These are phyloP conservation scores for Talaromyces wortmannii DNA, from an alignment of 495 filamentous ascomycete species.

Conservation along the genomic window DNA sequence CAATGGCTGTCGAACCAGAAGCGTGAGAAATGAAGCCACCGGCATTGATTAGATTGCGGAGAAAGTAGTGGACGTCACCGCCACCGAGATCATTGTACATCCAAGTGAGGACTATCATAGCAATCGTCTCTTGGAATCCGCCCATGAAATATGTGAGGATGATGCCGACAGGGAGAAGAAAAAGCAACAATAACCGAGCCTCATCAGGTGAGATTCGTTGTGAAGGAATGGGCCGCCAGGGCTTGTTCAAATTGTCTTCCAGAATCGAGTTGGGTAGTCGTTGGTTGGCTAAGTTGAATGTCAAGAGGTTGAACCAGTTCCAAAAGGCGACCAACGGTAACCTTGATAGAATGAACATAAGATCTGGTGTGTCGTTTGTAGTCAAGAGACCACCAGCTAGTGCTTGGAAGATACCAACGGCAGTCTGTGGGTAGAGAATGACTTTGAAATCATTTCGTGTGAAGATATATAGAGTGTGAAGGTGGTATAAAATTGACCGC, in stretches of 20 bases:
- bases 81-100: slow-evolving; percentile 50
- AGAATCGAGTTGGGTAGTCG: slow-evolving; percentile 32
- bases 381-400: background rate
- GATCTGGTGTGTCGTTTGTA: background rate
- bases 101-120: slow-evolving; percentile 34
- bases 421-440: slow-evolving; percentile 1
- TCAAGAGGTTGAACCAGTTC: slow-evolving; percentile 26
- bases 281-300: slow-evolving; percentile 44
- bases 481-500: too few species aligned
- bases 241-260: slow-evolving; percentile 53
- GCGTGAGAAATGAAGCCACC: slow-evolving; percentile 27
- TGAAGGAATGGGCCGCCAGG: slow-evolving; percentile 47
- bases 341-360: background rate
- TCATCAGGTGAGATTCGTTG: slow-evolving; percentile 27
- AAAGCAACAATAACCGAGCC: slow-evolving; percentile 26
- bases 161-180: slow-evolving; percentile 24
- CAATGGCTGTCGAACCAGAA: slow-evolving; percentile 18
- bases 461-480: background rate
- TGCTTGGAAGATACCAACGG: background rate
- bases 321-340: slow-evolving; percentile 6
- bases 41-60: slow-evolving; percentile 40
- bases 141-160: slow-evolving; percentile 23
- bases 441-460: slow-evolving; percentile 12
- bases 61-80: slow-evolving; percentile 29
- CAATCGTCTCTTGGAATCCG: slow-evolving; percentile 18